Evolutionary conservation across 371 early-diverging fungal species (phyloP).

Genomic region (Entomophthora muscae): DNA sequence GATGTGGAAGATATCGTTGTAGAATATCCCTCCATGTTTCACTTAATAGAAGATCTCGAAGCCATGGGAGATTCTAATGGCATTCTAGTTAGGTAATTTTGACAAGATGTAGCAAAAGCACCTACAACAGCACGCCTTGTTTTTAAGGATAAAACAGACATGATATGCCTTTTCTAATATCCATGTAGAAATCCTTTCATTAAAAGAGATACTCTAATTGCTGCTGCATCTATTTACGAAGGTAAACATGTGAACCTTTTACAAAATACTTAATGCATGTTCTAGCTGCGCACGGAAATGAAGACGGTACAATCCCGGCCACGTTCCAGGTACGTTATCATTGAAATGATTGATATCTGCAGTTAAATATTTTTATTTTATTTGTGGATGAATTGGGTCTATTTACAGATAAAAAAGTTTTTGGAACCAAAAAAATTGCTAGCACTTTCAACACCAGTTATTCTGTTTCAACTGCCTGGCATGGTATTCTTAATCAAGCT

Average conservation of each 20-base stretch:
- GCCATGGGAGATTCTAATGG: slow-evolving; percentile 94
- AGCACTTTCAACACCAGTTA: no score
- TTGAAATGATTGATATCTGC: no score
- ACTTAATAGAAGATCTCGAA: slow-evolving; percentile 72
- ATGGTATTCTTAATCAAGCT: no score
- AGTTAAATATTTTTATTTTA: no score
- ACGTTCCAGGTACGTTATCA: slow-evolving; percentile 65
- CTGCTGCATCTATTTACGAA: slow-evolving; percentile 75
- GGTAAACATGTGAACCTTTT: slow-evolving; percentile 23
- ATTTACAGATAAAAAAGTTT: no score
- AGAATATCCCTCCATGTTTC: slow-evolving; percentile 79
- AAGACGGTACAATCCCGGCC: slow-evolving; percentile 82
- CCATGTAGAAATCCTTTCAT: slow-evolving; percentile 37
- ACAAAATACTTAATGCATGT: slow-evolving; percentile 1
- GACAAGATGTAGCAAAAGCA: no score
- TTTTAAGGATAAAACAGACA: no score
- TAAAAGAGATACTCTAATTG: slow-evolving; percentile 62
- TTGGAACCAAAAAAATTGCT: no score
- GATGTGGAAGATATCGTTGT: slow-evolving; percentile 88
- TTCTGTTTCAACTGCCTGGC: no score
- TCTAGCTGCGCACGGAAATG: slow-evolving; percentile 68
- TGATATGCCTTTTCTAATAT: slow-evolving; percentile 3
- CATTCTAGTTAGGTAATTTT: slow-evolving; percentile 41
- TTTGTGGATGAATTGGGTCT: no score
- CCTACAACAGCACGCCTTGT: no score